Base-by-base conservation (phyloP, 2,329 filamentous ascomycete species). In the Clonostachys rosea region DNA sequence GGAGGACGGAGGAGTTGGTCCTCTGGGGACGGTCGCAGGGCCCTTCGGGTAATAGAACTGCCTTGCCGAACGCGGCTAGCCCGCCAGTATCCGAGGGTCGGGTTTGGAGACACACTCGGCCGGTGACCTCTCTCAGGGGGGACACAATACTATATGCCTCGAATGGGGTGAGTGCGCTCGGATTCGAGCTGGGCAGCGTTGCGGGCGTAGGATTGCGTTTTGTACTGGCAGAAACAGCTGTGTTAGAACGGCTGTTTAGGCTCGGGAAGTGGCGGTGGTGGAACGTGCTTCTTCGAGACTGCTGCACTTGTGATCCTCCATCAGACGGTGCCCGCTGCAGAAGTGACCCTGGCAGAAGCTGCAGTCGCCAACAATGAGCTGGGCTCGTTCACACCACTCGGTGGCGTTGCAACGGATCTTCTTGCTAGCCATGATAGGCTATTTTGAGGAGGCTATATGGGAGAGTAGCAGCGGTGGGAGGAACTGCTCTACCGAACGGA, bases 281-380 rank as follows among this genome's bases (percentile, higher is more conserved):
- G 48, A 54, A 65, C 83, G 74, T 74, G 86, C 83, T 71, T 96
- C 89, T 75, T 97, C 94, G 48, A 99, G 76, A 40, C 91, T 91
- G 54, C 81, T 83, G 74, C 94, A 99, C 72, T 89, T 89, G 73
- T 99, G 94, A 58, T 92, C 89, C 70, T 99, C 94, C 54, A 97
- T 71, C 71, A 97, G 81, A 48, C 94, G 81, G 71, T 99, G 94
- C 74, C 91, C 95, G 58, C 89, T 89, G 71, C 94, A 99, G 76
- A 89, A 97, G 66, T 95, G 89, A 42, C 91, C 91, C 47, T 86
- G 78, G 75, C 94, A 99, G 76, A 97, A 97, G 51, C 84, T 86
- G 71, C 94, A 99, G 74, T 97, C 92, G 47, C 94, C 94, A 50
- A 96, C 89, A 61, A 99, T 96, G 55, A 89, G 86, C 69, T 96